A percentile compares a stretch with the other conserved stretches of the same genome.
Conservation (phyloP, 2,329 filamentous ascomycete genomes). For the Alternaria hordeiaustralica region DNA sequence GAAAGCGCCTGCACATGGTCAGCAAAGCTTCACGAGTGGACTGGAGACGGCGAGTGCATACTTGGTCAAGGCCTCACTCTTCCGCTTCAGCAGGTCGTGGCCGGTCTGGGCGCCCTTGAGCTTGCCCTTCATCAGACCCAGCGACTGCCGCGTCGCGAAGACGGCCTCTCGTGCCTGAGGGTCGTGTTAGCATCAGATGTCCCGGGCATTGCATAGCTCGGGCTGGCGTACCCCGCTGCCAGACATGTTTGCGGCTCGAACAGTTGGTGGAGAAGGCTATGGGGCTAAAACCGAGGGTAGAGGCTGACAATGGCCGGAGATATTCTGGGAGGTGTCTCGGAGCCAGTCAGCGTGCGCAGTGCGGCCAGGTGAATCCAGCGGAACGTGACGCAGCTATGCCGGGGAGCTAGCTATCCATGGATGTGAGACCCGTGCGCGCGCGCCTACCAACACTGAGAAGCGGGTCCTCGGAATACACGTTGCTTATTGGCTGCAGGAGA, state of each 20-base stretch:
- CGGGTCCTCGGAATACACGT: constrained; percentile 4
- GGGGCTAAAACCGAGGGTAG: constrained; percentile 1
- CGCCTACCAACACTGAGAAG: constrained; percentile 23
- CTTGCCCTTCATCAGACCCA: constrained; percentile 97
- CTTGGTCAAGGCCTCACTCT: constrained; percentile 98
- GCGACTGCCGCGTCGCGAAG: constrained; percentile 95
- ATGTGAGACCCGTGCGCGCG: constrained; percentile 5
- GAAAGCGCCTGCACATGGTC: constrained; percentile 71
- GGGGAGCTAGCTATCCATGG: constrained; percentile 10
- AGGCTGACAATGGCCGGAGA: constrained; percentile 3
- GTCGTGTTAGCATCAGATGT: constrained; percentile 28
- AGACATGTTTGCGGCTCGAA: constrained; percentile 54
- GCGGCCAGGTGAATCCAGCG: constrained; percentile 4
- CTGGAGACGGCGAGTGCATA: constrained; percentile 53
- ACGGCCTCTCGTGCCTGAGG: constrained; percentile 88
- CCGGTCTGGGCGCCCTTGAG: constrained; percentile 81
- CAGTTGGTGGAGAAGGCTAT: constrained; percentile 2
- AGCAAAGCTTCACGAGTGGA: constrained; percentile 15
- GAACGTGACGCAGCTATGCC: constrained; percentile 29
- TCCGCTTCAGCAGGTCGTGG: constrained; percentile 93
- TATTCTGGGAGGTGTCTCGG: constrained; percentile 7
- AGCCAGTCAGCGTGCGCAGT: constrained; percentile 10
- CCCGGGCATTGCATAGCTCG: constrained; percentile 23
- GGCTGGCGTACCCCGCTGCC: constrained; percentile 57
- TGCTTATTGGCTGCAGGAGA: constrained; percentile 16